A percentile compares a stretch with the other conserved stretches of the same genome.
Evolutionary conservation across 257 asterid genomes (phyloP).

Genomic region (Fraxinus cuspidata): DNA sequence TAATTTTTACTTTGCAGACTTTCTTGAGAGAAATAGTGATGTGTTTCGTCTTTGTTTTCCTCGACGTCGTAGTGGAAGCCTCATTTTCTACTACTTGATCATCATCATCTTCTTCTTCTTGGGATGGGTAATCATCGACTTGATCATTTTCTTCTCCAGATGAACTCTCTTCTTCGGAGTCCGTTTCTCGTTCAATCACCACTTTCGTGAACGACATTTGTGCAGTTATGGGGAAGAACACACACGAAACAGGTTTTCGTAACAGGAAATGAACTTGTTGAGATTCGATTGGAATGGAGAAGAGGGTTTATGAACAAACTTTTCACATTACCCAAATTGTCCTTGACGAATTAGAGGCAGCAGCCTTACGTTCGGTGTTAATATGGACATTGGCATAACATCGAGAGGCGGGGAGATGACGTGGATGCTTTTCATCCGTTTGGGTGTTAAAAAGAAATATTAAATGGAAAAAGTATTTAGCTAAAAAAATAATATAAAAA

Average conservation of each 20-base stretch:
- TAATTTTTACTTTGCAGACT: constrained; percentile 71
- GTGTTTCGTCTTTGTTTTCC: constrained; percentile 48
- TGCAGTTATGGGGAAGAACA: constrained; percentile 57
- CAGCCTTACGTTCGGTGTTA: constrained; percentile 6
- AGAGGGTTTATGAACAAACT: constrained; percentile 28
- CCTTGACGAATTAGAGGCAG: constrained; percentile 14
- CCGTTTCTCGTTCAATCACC: constrained; percentile 70
- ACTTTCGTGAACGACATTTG: constrained; percentile 64
- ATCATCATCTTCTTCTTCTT: constrained; percentile 25
- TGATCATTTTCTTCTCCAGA: constrained; percentile 42
- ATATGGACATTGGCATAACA: constrained; percentile 8
- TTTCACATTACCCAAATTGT: constrained; percentile 20
- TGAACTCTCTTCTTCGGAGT: constrained; percentile 66
- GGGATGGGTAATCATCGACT: constrained; percentile 19
- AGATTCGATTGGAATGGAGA: neutral
- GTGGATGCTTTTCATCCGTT: constrained; percentile 29
- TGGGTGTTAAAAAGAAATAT: no score
- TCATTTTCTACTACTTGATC: constrained; percentile 28
- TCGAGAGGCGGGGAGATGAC: constrained; percentile 39
- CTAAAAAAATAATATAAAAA: no score
- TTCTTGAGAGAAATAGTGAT: constrained; percentile 78
- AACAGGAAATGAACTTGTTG: neutral
- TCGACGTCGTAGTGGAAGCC: constrained; percentile 32
- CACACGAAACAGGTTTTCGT: neutral
- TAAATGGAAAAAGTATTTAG: no score